phyloP scores from a whole-genome alignment of 1,284 basidiomycete genomes.

The Trichosporon asahii region DNA sequence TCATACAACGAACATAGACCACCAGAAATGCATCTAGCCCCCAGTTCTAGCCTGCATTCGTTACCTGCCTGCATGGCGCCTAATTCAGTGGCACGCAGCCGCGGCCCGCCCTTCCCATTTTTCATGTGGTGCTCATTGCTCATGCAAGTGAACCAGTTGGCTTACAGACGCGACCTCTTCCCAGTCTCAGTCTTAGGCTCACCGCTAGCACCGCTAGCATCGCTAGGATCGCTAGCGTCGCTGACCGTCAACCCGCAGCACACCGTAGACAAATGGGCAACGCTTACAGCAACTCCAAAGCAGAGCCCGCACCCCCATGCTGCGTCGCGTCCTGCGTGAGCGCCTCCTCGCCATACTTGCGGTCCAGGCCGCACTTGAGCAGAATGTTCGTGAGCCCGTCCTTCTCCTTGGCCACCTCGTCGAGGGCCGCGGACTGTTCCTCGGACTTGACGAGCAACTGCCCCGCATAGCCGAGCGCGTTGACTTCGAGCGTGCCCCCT shows the following conservation, averaged over 20 bases:
- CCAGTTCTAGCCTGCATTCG: too few relatives aligned
- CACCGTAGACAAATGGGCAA: not conserved
- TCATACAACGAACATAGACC: too few relatives aligned
- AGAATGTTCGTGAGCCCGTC: constrained; percentile 42
- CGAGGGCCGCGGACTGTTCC: constrained; percentile 64
- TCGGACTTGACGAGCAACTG: constrained; percentile 77
- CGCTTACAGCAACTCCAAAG: constrained; percentile 7
- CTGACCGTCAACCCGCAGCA: not conserved
- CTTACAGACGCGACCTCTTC: too few relatives aligned
- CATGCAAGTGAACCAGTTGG: too few relatives aligned
- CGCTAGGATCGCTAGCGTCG: not conserved
- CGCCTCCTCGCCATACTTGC: constrained; percentile 45
- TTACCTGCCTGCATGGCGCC: too few relatives aligned
- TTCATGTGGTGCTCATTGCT: too few relatives aligned
- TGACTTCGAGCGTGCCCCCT: constrained; percentile 59
- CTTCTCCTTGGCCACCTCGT: constrained; percentile 35
- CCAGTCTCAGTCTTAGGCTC: too few relatives aligned
- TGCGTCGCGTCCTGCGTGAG: constrained; percentile 32
- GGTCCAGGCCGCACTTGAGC: constrained; percentile 41
- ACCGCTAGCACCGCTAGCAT: not conserved
- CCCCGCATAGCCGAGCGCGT: constrained; percentile 81
- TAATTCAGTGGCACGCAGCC: too few relatives aligned
- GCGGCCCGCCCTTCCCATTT: too few relatives aligned
- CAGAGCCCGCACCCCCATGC: constrained; percentile 22
- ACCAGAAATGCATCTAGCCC: too few relatives aligned